Conservation (phyloP, 1,284 basidiomycete species). For the Trametes sp. region DNA sequence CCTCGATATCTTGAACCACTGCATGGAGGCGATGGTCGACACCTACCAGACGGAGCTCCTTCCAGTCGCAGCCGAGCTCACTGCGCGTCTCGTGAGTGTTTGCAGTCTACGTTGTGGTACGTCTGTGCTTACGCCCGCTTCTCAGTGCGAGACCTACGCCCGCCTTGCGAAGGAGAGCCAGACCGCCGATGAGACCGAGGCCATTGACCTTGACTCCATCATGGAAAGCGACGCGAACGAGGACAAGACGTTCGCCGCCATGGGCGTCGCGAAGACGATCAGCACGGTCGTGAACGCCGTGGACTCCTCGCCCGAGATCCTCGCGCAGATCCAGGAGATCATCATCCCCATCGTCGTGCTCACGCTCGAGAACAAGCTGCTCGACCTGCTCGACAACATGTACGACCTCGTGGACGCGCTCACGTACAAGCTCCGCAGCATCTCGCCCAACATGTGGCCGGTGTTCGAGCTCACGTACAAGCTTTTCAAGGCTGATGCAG, state of each 20-base stretch:
- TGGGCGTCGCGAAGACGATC: constrained; percentile 86
- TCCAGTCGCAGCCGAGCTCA: constrained; percentile 87
- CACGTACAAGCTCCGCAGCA: constrained; percentile 82
- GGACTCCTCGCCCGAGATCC: constrained; percentile 78
- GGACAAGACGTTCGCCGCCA: constrained; percentile 85
- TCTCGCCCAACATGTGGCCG: constrained; percentile 87
- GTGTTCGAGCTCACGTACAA: constrained; percentile 86
- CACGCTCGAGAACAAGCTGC: constrained; percentile 77
- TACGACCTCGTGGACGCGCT: constrained; percentile 88
- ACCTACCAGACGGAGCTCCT: constrained; percentile 86
- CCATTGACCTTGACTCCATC: constrained; percentile 57
- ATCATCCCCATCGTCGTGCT: constrained; percentile 81
- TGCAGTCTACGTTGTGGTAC: background rate
- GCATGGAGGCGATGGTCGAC: constrained; percentile 88
- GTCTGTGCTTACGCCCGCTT: constrained; percentile 4
- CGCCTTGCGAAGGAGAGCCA: constrained; percentile 77
- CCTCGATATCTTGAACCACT: constrained; percentile 82
- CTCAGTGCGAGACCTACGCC: constrained; percentile 82
- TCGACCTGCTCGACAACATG: constrained; percentile 89
- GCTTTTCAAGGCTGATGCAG: constrained; percentile 84
- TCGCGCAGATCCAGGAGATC: constrained; percentile 83
- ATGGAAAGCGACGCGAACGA: constrained; percentile 67
- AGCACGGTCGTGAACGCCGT: constrained; percentile 76
- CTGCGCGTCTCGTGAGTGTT: constrained; percentile 74
- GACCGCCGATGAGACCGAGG: constrained; percentile 58